Evolutionary conservation across 331 rosid genomes (phyloP), one percentile per base, ranked within the genome.

Genomic region (Pyrus hybrid): DNA sequence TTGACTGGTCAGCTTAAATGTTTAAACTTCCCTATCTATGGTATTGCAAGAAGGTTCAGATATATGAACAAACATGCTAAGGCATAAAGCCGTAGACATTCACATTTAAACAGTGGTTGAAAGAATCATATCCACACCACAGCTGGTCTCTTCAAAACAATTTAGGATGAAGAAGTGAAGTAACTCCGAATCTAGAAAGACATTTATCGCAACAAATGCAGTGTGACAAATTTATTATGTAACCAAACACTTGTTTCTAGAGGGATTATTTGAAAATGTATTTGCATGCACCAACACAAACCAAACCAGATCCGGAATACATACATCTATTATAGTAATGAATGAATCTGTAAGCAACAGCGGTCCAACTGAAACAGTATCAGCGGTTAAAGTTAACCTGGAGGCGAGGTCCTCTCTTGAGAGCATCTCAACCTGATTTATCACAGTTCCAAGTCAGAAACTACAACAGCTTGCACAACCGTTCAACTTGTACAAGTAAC

Each of bases 321-420:
- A 77, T 95, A 92, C 99, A 88, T 95, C 99, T 90, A 95, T 92
- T 83, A 95, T 82, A 65, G 99, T 95, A 76, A 95, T 90, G 76
- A 78, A 86, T 14, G 97, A 85, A 79, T 90, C 97, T 69, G 97
- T 79, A 80, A 95, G 90, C 80, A 92, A 88, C 79, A 95, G 91
- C n/a, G 92, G 84, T 84, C 96, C 99, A 71, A 92, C 89, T 57
- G 93, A 82, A 81, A 89, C 92, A 84, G 88, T 85, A 83, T 85
- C 93, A 12, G 92, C 94, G 30, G 96, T 92, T 86, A 92, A 84
- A 57, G 96, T 90, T 87, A 95, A 80, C 87, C 99, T 88, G 66
- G 99, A 83, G 70, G 97, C 97, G 80, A 95, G 79, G 82, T 95
- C 99, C 12, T 95, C 99, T 85, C 75, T 89, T 57, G 97, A 90